phyloP scores from a whole-genome alignment of 2,329 filamentous ascomycete genomes.

The Aureobasidium sp. region DNA sequence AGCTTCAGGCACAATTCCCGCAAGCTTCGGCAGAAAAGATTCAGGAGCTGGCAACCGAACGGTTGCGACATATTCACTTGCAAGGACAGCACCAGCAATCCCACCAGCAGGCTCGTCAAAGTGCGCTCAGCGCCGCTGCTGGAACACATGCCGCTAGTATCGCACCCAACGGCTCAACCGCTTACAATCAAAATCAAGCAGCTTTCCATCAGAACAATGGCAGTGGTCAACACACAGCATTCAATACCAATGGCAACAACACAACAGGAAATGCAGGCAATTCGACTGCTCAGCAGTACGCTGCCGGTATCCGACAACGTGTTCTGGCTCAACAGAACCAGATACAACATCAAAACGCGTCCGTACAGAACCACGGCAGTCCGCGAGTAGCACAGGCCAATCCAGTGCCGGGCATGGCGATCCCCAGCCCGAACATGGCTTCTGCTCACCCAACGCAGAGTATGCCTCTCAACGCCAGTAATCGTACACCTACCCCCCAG shows the following conservation, averaged over 20 bases:
- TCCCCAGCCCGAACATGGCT: conserved; percentile 24
- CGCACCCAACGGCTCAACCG: conserved; percentile 12
- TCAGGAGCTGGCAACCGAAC: conserved; percentile 45
- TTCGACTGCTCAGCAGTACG: conserved; percentile 23
- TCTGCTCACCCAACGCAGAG: conserved; percentile 13
- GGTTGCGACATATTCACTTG: conserved; percentile 28
- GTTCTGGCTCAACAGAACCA: conserved; percentile 22
- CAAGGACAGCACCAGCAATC: conserved; percentile 24
- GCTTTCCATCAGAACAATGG: conserved; percentile 18
- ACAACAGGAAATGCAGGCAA: conserved; percentile 18
- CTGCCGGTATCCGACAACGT: conserved; percentile 27
- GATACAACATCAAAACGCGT: neutral
- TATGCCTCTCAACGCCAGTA: conserved; percentile 19
- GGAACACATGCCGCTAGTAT: conserved; percentile 22
- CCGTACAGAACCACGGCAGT: conserved; percentile 20
- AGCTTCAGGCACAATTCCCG: conserved; percentile 46
- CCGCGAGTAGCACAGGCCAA: conserved; percentile 21
- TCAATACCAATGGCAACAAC: conserved; percentile 16
- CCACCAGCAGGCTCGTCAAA: conserved; percentile 29
- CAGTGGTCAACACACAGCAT: neutral
- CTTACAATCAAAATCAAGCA: conserved; percentile 16
- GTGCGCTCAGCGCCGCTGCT: conserved; percentile 33
- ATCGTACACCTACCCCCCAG: conserved; percentile 27
- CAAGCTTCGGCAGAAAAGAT: conserved; percentile 49
- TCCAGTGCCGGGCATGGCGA: conserved; percentile 19